phyloP scores from a whole-genome alignment of 1,284 basidiomycete species.

The Rhodotorula sp. region DNA sequence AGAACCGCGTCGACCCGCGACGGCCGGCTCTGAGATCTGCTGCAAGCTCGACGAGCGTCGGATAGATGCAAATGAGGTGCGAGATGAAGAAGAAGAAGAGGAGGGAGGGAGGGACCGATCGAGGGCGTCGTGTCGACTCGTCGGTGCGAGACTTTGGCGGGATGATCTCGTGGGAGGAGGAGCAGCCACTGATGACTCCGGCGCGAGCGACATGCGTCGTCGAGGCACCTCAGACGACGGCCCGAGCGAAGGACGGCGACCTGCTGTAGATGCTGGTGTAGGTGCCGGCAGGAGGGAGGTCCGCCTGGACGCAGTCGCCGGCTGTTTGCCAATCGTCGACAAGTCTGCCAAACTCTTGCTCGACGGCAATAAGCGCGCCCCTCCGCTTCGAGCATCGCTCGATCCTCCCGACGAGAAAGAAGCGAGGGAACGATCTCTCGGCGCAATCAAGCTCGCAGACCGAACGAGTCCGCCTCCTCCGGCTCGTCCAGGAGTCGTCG shows the following conservation, averaged over 20 bases:
- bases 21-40: not conserved
- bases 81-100: not conserved
- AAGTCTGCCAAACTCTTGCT: constrained; percentile 3
- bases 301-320: not conserved
- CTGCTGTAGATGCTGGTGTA: not conserved
- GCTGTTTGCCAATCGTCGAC: not conserved
- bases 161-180: too few relatives aligned
- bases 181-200: too few relatives aligned
- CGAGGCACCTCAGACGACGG: not conserved
- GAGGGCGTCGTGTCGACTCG: too few relatives aligned
- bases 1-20: not conserved
- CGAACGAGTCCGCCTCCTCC: not conserved
- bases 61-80: not conserved
- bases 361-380: not conserved
- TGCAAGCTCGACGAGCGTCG: not conserved
- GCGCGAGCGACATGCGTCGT: too few relatives aligned
- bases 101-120: too few relatives aligned
- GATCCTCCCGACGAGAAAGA: not conserved
- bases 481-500: not conserved
- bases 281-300: constrained; percentile 1
- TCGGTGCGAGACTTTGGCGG: too few relatives aligned
- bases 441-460: not conserved
- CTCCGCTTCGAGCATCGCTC: not conserved
- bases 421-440: not conserved
- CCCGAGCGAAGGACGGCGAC: not conserved